phyloP scores from a whole-genome alignment of 306 rosid genomes.

The Vicia sativa region DNA sequence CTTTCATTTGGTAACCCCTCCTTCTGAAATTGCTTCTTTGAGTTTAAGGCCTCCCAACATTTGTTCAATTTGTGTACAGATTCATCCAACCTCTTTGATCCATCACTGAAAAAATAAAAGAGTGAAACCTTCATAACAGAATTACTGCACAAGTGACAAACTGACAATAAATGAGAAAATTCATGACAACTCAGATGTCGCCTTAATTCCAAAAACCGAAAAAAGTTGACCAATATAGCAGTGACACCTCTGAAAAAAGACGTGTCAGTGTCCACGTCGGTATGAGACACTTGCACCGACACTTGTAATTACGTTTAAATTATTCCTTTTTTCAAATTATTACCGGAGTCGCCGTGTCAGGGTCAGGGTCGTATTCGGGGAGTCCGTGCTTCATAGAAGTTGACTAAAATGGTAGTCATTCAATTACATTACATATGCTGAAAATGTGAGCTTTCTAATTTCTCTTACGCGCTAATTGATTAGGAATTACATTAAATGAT shows the following conservation, averaged over 20 bases:
- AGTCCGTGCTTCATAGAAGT: too few relatives aligned
- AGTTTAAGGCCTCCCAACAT: slow-evolving; percentile 64
- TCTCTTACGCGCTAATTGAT: slow-evolving; percentile 11
- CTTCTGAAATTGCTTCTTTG: slow-evolving; percentile 64
- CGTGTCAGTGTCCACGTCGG: too few relatives aligned
- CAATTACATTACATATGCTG: slow-evolving; percentile 21
- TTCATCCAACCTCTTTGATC: slow-evolving; percentile 69
- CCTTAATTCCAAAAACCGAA: slow-evolving; percentile 19
- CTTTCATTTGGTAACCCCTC: slow-evolving; percentile 69
- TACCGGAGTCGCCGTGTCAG: too few relatives aligned
- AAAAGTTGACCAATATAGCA: slow-evolving; percentile 14
- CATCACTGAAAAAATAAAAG: slow-evolving; percentile 54
- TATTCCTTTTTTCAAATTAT: too few relatives aligned
- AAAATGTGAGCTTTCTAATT: slow-evolving; percentile 32
- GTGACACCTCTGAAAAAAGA: too few relatives aligned
- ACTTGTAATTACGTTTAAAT: too few relatives aligned
- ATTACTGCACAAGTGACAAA: slow-evolving; percentile 26
- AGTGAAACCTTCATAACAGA: slow-evolving; percentile 40
- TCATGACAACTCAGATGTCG: slow-evolving; percentile 11
- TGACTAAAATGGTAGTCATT: slow-evolving; percentile 11
- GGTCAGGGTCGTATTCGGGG: too few relatives aligned
- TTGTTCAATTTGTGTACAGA: slow-evolving; percentile 65
- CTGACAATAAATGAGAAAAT: slow-evolving; percentile 26
- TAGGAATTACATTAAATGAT: slow-evolving; percentile 17
- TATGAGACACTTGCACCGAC: too few relatives aligned